These are phyloP conservation scores for Aspergillus spinulosporus DNA, from an alignment of 2,329 filamentous ascomycete species.

Conservation along the genomic window DNA sequence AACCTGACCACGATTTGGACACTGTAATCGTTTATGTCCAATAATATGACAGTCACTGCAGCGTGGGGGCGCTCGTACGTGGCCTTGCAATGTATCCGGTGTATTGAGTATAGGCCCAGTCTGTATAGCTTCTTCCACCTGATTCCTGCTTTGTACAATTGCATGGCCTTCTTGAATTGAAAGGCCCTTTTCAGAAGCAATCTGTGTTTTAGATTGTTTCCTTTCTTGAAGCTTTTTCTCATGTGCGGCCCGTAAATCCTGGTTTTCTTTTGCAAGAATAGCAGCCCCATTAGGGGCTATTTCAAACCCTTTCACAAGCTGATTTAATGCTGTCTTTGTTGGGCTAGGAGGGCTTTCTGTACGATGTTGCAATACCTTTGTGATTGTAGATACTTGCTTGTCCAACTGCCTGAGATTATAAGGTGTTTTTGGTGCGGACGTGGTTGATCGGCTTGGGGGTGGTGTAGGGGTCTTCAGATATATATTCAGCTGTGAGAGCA, in stretches of 20 bases:
- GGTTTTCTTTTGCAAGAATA: neutral
- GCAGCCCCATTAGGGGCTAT: neutral
- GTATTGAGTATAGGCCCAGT: no score
- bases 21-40: no score
- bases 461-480: conserved; percentile 6
- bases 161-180: no score
- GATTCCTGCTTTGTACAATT: no score
- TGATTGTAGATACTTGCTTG: conserved; percentile 7
- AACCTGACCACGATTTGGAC: no score
- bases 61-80: no score
- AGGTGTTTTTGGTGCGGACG: conserved; percentile 7
- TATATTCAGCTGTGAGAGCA: conserved; percentile 15
- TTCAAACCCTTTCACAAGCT: conserved; percentile 2
- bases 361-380: conserved; percentile 4
- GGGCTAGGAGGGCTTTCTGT: conserved; percentile 3
- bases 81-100: no score
- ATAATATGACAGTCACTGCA: no score
- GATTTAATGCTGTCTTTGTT: neutral
- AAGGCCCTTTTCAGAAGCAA: no score
- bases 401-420: conserved; percentile 12
- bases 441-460: neutral
- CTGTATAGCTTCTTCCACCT: no score
- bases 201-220: no score
- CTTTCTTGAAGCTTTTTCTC: no score
- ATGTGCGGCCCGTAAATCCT: neutral